These are phyloP conservation scores for Fonsecaea pugnacius DNA, from an alignment of 2,329 filamentous ascomycete species.

Conservation along the genomic window DNA sequence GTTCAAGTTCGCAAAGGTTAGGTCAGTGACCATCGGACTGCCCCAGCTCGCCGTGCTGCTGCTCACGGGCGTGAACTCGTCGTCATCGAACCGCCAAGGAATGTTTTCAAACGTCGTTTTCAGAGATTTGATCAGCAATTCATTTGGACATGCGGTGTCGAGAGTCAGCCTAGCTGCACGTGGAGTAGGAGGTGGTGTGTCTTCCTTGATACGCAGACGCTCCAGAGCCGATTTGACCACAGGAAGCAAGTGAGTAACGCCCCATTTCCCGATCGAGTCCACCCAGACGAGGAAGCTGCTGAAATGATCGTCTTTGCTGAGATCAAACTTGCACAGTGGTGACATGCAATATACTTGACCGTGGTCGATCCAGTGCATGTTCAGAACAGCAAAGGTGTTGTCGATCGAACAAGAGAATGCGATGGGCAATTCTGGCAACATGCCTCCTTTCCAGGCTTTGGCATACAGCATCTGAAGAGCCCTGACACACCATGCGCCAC, in stretches of 20 bases:
- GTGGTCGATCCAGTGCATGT: slow-evolving; percentile 38
- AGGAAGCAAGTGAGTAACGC: slow-evolving; percentile 30
- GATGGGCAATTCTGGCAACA: slow-evolving; percentile 28
- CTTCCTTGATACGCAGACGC: slow-evolving; percentile 21
- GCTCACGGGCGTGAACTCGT: slow-evolving; percentile 35
- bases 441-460: slow-evolving; percentile 28
- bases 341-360: slow-evolving; percentile 37
- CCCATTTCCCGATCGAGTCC: slow-evolving; percentile 36
- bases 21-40: slow-evolving; percentile 28
- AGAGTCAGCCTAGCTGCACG: slow-evolving; percentile 23
- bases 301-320: slow-evolving; percentile 36
- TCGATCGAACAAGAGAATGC: slow-evolving; percentile 37
- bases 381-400: slow-evolving; percentile 35
- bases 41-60: slow-evolving; percentile 37
- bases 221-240: slow-evolving; percentile 33
- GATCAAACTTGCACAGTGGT: slow-evolving; percentile 36
- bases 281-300: slow-evolving; percentile 34
- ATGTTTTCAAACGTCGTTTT: slow-evolving; percentile 34
- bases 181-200: slow-evolving; percentile 33
- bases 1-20: slow-evolving; percentile 18
- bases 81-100: slow-evolving; percentile 35
- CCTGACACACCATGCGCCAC: slow-evolving; percentile 36
- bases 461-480: slow-evolving; percentile 35
- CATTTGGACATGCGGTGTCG: slow-evolving; percentile 28
- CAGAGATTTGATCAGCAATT: slow-evolving; percentile 31